Conservation (phyloP, 345 rosid species). For the Boechera retrofracta region DNA sequence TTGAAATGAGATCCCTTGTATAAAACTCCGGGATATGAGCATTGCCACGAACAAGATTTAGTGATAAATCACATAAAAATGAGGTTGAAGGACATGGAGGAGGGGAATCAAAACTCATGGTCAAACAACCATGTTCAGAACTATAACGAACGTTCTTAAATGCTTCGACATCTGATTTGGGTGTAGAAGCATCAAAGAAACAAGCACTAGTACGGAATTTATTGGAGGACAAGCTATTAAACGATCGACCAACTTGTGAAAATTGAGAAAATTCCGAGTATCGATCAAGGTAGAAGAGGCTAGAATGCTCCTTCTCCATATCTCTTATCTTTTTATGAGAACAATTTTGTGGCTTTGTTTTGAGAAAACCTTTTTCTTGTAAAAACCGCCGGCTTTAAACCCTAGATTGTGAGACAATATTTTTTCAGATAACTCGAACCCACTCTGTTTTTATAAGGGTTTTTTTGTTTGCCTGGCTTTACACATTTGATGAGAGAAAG, state of each 20-base stretch:
- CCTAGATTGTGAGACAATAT: constrained; percentile 12
- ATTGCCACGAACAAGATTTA: constrained; percentile 11
- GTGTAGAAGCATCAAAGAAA: constrained; percentile 2
- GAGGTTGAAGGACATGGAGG: constrained; percentile 6
- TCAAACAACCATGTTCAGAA: constrained; percentile 36
- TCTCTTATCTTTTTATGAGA: background rate
- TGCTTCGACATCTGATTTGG: background rate
- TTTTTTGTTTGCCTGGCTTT: background rate
- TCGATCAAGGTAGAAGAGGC: background rate
- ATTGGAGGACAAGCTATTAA: background rate
- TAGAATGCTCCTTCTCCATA: constrained; percentile 16
- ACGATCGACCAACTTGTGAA: background rate
- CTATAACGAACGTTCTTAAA: constrained; percentile 31
- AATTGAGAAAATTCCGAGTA: background rate
- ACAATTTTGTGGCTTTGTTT: background rate
- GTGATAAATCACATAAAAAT: constrained; percentile 23
- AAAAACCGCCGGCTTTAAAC: background rate
- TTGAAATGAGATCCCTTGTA: constrained; percentile 42
- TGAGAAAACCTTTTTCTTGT: background rate
- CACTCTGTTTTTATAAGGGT: constrained; percentile 11
- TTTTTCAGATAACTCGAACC: background rate
- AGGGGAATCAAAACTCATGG: background rate
- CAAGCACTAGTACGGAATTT: background rate
- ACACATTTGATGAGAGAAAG: constrained; percentile 24
- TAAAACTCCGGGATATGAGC: constrained; percentile 6